These are phyloP conservation scores for Thielaviopsis punctulata DNA, from an alignment of 2,329 filamentous ascomycete species.

Conservation along the genomic window DNA sequence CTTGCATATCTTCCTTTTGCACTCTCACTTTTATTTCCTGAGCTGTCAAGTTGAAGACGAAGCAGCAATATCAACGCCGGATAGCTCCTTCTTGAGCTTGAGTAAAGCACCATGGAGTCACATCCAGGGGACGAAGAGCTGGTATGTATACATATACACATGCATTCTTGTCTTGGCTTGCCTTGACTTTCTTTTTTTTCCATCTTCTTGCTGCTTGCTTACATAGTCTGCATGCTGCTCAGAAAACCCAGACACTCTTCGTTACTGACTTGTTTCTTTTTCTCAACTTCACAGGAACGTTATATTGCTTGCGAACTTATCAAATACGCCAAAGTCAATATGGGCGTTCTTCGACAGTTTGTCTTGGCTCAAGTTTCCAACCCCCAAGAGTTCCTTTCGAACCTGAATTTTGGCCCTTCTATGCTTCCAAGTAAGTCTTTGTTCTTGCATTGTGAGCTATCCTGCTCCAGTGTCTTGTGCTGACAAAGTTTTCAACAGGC, in stretches of 20 bases:
- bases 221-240: no score
- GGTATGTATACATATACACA: no score
- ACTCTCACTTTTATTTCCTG: background rate
- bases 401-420: background rate
- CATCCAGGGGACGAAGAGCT: background rate
- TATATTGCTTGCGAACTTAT: background rate
- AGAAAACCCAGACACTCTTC: no score
- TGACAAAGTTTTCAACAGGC: no score
- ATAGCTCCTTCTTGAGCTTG: no score
- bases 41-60: background rate
- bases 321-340: background rate
- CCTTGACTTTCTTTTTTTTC: no score
- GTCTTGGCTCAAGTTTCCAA: background rate
- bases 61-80: no score
- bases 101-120: no score
- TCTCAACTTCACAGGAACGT: background rate
- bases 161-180: no score
- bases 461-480: background rate
- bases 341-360: slow-evolving; percentile 4
- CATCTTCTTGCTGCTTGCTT: no score
- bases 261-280: background rate
- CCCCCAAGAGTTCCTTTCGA: background rate
- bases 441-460: background rate
- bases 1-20: background rate
- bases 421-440: background rate